Base-by-base conservation (phyloP, 768 basidiomycete species). In the Termitomyces sp. region DNA sequence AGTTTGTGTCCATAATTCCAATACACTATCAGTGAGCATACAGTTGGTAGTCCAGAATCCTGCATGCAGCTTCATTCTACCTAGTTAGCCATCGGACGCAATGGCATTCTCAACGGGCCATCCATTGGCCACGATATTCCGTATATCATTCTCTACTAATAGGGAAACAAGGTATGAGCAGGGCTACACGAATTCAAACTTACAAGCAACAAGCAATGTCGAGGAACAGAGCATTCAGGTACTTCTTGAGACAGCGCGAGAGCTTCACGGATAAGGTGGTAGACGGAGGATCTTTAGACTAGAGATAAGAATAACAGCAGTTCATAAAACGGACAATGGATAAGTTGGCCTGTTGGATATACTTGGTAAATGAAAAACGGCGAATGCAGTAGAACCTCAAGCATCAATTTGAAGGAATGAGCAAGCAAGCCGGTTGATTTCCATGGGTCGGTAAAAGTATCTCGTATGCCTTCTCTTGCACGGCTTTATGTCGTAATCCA, bases 1-100 rank as follows among this genome's bases (percentile, higher is more conserved):
- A 88, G 72, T 42, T 79, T 72, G 59, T 88, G 84, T 1, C 86
- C 86, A 4, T 79, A 71, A 5, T 81, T 73, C 85, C 84, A 87
- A 59, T 83, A 82, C 10, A 70, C 85, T 86, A n/a, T 25, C n/a
- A 39, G 39, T 5, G 16, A 32, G n/a, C 10, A 1, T 17, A 34
- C 43, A 25, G 12, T 76, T 8, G 44, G 25, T 16, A 70, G 63
- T 17, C 80, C 40, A 64, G 80, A 32, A 12, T 32, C 32, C 7
- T 3, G 16, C 8, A 80, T 2, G 66, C 62, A 11, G 72, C 74
- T n/a, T 19, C 21, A n/a, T 35, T 48, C 23, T 47, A 65, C 67
- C 63, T 58, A 34, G 44, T 45, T 57, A 57, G 55, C 68, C 62
- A 56, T 69, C 67, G 28, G 66, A 63, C 27, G 63, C 66, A 27